Evolutionary conservation across 257 asterid species (phyloP).

Genomic region (Lavandula angustifolia): DNA sequence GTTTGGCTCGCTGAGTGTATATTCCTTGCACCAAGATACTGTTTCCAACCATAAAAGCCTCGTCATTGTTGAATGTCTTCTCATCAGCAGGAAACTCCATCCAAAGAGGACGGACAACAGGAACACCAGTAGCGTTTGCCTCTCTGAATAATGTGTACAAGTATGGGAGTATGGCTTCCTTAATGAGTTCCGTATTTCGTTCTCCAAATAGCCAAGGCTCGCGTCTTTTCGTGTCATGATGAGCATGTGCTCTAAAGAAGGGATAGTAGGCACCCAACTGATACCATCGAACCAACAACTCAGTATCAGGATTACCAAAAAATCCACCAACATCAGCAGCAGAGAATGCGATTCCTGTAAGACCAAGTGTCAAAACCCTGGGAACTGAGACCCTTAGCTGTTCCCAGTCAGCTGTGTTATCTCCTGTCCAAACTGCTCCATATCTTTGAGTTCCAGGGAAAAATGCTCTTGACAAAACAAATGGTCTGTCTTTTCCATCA

Average conservation of each 20-base stretch:
- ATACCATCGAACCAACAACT: conserved; percentile 95
- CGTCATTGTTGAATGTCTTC: conserved; percentile 78
- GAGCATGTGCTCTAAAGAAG: conserved; percentile 97
- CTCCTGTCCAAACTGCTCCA: conserved; percentile 99
- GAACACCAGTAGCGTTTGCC: conserved; percentile 83
- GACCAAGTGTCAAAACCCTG: conserved; percentile 89
- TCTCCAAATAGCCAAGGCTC: conserved; percentile 99
- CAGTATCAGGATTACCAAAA: conserved; percentile 93
- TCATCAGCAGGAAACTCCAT: conserved; percentile 96
- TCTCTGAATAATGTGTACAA: conserved; percentile 93
- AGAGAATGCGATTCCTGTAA: conserved; percentile 83
- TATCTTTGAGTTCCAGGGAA: conserved; percentile 93
- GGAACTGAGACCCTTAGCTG: conserved; percentile 91
- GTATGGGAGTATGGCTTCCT: conserved; percentile 94
- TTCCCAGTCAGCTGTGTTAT: conserved; percentile 96
- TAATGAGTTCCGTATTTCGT: conserved; percentile 72
- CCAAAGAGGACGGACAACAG: conserved; percentile 94
- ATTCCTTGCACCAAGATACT: conserved; percentile 94
- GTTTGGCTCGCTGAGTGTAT: conserved; percentile 80
- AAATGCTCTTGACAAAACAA: conserved; percentile 90
- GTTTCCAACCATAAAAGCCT: conserved; percentile 95
- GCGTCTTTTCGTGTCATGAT: conserved; percentile 95
- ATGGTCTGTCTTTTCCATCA: conserved; percentile 85
- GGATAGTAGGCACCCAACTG: conserved; percentile 98
- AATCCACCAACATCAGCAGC: conserved; percentile 99